Conservation (phyloP, 2,329 filamentous ascomycete species). For the Nigrospora oryzae region DNA sequence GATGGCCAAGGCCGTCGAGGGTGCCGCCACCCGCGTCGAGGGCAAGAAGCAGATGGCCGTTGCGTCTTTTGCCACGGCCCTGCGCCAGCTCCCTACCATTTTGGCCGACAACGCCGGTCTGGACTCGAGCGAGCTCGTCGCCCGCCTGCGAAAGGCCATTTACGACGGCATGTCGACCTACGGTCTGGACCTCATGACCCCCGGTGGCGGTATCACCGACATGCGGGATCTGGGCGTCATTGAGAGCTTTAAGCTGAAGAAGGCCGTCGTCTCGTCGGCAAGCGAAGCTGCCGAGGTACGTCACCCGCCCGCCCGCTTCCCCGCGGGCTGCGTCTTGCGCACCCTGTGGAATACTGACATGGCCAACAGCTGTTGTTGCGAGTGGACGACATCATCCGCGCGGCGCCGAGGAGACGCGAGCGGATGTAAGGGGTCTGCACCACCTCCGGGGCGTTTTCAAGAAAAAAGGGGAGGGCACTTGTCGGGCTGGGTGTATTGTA, state of each 20-base stretch:
- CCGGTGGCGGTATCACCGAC: conserved; percentile 86
- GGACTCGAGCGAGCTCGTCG: conserved; percentile 89
- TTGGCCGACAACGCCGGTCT: conserved; percentile 95
- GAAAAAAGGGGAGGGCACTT: neutral
- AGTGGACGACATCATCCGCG: conserved; percentile 96
- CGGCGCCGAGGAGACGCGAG: conserved; percentile 76
- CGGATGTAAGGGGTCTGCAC: conserved; percentile 46
- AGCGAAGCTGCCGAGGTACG: conserved; percentile 93
- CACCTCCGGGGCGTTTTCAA: neutral
- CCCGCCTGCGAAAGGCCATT: conserved; percentile 83
- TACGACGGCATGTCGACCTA: conserved; percentile 92
- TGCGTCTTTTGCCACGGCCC: conserved; percentile 76
- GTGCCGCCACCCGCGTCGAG: conserved; percentile 84
- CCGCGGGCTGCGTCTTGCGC: neutral
- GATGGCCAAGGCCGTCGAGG: conserved; percentile 97
- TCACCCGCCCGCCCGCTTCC: conserved; percentile 2
- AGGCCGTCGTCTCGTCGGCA: conserved; percentile 91
- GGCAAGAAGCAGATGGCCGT: conserved; percentile 97
- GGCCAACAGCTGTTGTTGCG: conserved; percentile 67
- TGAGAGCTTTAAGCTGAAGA: conserved; percentile 98
- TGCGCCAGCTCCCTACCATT: conserved; percentile 91
- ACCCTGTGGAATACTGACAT: conserved; percentile 12
- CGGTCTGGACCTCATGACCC: conserved; percentile 79
- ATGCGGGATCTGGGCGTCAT: conserved; percentile 95
- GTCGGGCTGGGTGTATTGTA: conserved; percentile 4